Evolutionary conservation across 208 protist species (phyloP).

Genomic region (Naegleria lovaniensis): DNA sequence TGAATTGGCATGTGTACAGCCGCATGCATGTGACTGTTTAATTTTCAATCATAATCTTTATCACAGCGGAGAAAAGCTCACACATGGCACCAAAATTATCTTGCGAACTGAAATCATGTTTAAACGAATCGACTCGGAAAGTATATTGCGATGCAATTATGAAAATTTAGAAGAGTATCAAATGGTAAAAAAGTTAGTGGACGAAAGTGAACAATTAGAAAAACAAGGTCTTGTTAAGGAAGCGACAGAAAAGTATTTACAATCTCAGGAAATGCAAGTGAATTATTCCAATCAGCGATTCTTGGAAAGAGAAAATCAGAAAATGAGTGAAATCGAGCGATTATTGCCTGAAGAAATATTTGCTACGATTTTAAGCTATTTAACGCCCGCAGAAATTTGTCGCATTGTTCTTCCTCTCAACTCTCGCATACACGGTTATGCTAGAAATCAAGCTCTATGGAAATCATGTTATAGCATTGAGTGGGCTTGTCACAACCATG

Average conservation of each 20-base stretch:
- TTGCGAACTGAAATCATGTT: constrained; percentile 27
- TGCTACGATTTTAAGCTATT: not conserved
- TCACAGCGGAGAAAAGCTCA: not conserved
- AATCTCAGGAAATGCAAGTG: not conserved
- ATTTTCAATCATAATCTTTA: constrained; percentile 24
- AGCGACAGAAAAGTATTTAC: not conserved
- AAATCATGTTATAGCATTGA: not conserved
- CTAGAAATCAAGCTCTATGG: not conserved
- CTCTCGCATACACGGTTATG: not conserved
- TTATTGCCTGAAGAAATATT: not conserved
- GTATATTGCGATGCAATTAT: not conserved
- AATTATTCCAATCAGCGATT: no score
- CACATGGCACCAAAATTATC: constrained; percentile 19
- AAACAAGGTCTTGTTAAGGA: not conserved
- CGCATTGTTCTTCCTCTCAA: not conserved
- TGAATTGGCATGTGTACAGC: no score
- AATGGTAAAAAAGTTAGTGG: not conserved
- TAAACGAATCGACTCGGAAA: not conserved
- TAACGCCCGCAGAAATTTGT: not conserved
- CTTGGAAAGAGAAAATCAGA: not conserved
- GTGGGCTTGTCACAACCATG: not conserved
- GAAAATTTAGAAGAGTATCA: not conserved
- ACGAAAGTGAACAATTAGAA: not conserved
- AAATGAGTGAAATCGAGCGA: not conserved
- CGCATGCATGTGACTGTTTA: no score